Conservation (phyloP, 805 yeast genomes). For the Candida coquimbonensis region DNA sequence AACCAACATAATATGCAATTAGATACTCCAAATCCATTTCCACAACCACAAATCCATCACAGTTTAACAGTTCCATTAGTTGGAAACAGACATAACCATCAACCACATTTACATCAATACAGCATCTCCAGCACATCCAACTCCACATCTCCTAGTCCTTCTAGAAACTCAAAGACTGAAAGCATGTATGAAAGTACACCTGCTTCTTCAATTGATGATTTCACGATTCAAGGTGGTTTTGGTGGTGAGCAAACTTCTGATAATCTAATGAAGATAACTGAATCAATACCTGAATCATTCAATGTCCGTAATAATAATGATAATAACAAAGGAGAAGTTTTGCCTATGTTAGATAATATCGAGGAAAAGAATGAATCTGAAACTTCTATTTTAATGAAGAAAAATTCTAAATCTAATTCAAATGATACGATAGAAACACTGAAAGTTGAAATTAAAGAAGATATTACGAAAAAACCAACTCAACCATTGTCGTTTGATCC, state of each 20-base stretch:
- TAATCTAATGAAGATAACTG: too few species aligned
- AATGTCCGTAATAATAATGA: too few species aligned
- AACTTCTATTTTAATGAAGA: not conserved
- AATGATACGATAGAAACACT: not conserved
- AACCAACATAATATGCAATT: too few species aligned
- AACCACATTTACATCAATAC: not conserved
- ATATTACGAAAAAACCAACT: not conserved
- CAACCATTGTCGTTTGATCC: not conserved
- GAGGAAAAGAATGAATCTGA: conserved; percentile 9
- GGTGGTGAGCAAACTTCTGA: not conserved
- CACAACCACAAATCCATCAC: not conserved
- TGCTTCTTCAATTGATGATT: conserved; percentile 24
- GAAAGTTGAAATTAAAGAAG: not conserved
- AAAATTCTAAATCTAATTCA: not conserved
- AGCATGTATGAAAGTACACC: conserved; percentile 23
- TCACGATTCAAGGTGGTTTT: conserved; percentile 8
- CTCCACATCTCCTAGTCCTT: conserved; percentile 23
- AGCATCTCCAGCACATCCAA: conserved; percentile 2
- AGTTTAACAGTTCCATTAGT: not conserved
- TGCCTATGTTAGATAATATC: conserved; percentile 14
- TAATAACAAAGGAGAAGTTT: not conserved
- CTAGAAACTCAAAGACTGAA: conserved; percentile 21
- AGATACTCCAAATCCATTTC: not conserved
- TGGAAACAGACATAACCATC: not conserved
- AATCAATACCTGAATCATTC: too few species aligned